Percentiles rank a stretch among this genome's conserved stretches.
Evolutionary conservation across 2,329 filamentous ascomycete species (phyloP).

Genomic region (Colletotrichum sp.): DNA sequence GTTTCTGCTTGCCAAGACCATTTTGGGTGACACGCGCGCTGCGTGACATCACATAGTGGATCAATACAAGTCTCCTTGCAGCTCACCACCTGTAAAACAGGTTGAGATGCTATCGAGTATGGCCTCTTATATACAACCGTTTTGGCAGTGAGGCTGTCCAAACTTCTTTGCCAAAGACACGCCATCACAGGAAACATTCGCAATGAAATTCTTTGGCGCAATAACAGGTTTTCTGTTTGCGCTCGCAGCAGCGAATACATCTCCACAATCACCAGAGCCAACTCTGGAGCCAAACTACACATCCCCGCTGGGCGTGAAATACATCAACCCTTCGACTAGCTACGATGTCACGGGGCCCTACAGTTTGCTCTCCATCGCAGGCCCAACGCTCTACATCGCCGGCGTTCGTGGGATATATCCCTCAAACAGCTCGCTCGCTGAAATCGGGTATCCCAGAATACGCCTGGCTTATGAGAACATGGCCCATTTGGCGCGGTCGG

Average conservation of each 20-base stretch:
- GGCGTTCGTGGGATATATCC: conserved; percentile 37
- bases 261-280: background rate
- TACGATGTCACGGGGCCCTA: conserved; percentile 32
- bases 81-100: background rate
- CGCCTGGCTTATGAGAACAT: conserved; percentile 36
- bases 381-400: conserved; percentile 33
- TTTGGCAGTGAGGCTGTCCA: rapidly evolving
- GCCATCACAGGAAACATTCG: background rate
- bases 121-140: background rate
- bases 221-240: background rate
- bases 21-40: background rate
- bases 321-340: conserved; percentile 30
- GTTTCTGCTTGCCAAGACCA: background rate
- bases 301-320: conserved; percentile 29
- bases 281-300: conserved; percentile 29
- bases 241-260: background rate
- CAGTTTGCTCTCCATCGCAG: conserved; percentile 34
- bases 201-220: background rate
- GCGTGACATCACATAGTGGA: background rate
- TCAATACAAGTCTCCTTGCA: background rate
- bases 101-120: background rate
- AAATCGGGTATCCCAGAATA: conserved; percentile 30
- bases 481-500: conserved; percentile 31
- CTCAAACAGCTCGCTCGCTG: conserved; percentile 32
- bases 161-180: background rate